Evolutionary conservation across 1,139 yeast genomes (phyloP).

Genomic region (Taphrina pruni): DNA sequence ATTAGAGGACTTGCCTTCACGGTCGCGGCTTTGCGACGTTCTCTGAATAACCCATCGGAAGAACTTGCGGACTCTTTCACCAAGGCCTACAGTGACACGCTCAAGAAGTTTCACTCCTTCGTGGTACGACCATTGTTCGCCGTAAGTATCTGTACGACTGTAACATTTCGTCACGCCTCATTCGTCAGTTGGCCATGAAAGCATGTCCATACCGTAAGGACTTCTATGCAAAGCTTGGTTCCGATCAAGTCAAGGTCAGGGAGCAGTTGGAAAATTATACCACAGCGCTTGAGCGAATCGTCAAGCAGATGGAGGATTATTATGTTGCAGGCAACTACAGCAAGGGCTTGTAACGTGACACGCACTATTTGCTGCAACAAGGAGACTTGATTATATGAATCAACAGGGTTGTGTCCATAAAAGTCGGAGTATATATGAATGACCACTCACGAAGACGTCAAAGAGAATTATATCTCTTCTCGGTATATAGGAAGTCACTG

Average conservation of each 20-base stretch:
- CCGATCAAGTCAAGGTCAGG: slow-evolving; percentile 61
- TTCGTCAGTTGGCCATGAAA: slow-evolving; percentile 74
- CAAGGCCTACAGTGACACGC: slow-evolving; percentile 77
- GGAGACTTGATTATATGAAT: too few relatives aligned
- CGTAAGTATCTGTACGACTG: slow-evolving; percentile 34
- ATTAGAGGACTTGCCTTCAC: slow-evolving; percentile 82
- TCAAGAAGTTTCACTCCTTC: slow-evolving; percentile 80
- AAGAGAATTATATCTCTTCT: too few relatives aligned
- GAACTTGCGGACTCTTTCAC: slow-evolving; percentile 82
- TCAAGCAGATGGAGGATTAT: slow-evolving; percentile 73
- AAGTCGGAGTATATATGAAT: too few relatives aligned
- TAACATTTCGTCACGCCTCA: background rate
- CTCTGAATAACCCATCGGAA: slow-evolving; percentile 63
- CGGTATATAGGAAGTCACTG: too few relatives aligned
- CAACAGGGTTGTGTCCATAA: too few relatives aligned
- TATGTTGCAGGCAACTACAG: slow-evolving; percentile 83
- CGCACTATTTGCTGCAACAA: too few relatives aligned
- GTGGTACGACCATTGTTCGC: slow-evolving; percentile 84
- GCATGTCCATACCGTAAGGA: slow-evolving; percentile 93
- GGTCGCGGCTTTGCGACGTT: slow-evolving; percentile 83
- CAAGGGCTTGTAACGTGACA: slow-evolving; percentile 67
- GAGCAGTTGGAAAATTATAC: slow-evolving; percentile 76
- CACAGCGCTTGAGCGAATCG: slow-evolving; percentile 74
- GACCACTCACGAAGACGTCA: too few relatives aligned
- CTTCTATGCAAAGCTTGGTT: slow-evolving; percentile 79